Conservation (phyloP, 306 rosid genomes). For the Pyrus pyrifolia region DNA sequence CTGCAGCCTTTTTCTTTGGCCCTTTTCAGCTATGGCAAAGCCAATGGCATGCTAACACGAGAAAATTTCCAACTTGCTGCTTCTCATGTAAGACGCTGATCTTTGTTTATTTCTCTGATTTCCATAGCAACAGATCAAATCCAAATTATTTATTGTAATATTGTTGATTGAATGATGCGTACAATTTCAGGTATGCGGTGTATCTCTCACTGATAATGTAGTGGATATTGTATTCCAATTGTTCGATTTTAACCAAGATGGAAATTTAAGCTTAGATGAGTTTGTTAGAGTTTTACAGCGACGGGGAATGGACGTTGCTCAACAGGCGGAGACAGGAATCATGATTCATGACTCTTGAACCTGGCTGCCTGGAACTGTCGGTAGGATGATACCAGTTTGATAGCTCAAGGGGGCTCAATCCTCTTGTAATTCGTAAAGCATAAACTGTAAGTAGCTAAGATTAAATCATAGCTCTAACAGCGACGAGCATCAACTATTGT, state of each 20-base stretch:
- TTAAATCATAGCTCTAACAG: not conserved
- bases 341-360: conserved; percentile 17
- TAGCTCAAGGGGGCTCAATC: not conserved
- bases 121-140: not conserved
- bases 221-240: conserved; percentile 64
- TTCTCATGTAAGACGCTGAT: conserved; percentile 43
- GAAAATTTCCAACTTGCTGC: conserved; percentile 80
- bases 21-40: conserved; percentile 74
- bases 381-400: not conserved
- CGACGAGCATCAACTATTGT: not conserved
- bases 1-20: conserved; percentile 74
- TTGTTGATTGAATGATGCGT: not conserved
- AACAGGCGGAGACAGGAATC: conserved; percentile 51
- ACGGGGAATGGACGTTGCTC: conserved; percentile 59
- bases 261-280: conserved; percentile 55
- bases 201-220: conserved; percentile 50
- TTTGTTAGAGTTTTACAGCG: conserved; percentile 54
- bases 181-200: conserved; percentile 62
- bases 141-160: not conserved
- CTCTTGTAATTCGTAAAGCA: not conserved
- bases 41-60: conserved; percentile 56
- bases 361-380: not conserved
- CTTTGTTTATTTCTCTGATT: conserved; percentile 1
- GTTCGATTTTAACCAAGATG: conserved; percentile 71
- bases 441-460: conserved; percentile 12